Base-by-base conservation (phyloP, 2,329 filamentous ascomycete species). In the Trichoderma aggressivum region DNA sequence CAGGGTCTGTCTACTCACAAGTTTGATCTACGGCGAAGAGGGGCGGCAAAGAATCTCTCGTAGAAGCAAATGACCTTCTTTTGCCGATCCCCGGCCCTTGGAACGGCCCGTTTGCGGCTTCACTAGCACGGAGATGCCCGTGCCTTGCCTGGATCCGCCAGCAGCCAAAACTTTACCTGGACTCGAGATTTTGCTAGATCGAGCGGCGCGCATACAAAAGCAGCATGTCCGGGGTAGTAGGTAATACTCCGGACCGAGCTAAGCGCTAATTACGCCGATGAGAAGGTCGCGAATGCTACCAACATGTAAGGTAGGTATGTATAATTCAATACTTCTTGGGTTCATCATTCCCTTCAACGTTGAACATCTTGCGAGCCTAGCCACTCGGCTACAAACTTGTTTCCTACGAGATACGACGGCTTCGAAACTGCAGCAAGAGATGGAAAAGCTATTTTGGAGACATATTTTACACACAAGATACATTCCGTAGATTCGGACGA, bases 21-120 rank as follows among this genome's bases (percentile, higher is more conserved):
- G 36, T 68, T 47, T 68, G 36, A 68, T 50, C 65, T 68, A 39
- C 53, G 12, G 34, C 59, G 65, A 67, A 34, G 64, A 47, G 8
- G 26, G 14, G 30, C 63, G 16, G 10, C 21, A 21, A 66, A 66
- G 30, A 56, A 18, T 65, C 16, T 36, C 30, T 56, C 12, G 18
- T 28, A 32, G 21, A 36, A 34, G n/a, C 16, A 36, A 28, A n/a
- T 26, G 24, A 6, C 34, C 26, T 34, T 14, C 26, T 30, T 30
- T 47, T n/a, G 55, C 11, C 26, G 21, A 60, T 60, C 36, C 65
- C 28, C 24, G 65, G 26, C 62, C 63, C 64, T 28, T 59, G 36
- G 47, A 59, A 59, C 64, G 64, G 64, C 64, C 64, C 64, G 64
- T 68, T 60, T 60, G 58, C 39, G 36, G 55, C 34, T 68, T 47